Evolutionary conservation across 805 yeast genomes (phyloP).

Genomic region (Zygoascus flipseniorum): DNA sequence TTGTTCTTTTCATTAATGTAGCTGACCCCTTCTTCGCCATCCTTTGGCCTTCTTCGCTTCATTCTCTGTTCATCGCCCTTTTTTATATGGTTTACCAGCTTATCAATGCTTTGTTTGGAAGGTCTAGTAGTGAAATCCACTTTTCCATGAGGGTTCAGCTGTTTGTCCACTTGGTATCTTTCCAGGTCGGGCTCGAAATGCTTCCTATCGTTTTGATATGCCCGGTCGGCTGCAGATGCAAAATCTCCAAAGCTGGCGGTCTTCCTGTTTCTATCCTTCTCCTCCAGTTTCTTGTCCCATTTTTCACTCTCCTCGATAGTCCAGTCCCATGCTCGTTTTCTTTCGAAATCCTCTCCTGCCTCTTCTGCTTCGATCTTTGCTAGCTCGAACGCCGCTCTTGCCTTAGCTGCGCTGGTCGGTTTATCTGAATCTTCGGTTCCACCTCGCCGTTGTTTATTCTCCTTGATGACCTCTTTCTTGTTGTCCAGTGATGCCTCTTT

Average conservation of each 20-base stretch:
- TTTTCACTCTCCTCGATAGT: conserved; percentile 56
- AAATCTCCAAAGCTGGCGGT: conserved; percentile 34
- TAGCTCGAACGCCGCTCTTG: conserved; percentile 33
- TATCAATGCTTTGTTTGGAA: conserved; percentile 26
- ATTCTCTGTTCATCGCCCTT: conserved; percentile 32
- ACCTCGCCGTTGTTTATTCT: conserved; percentile 16
- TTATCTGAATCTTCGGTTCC: conserved; percentile 18
- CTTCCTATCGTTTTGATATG: conserved; percentile 48
- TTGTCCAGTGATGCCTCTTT: conserved; percentile 25
- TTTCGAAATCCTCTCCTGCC: conserved; percentile 34
- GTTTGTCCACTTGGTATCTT: conserved; percentile 33
- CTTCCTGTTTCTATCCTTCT: conserved; percentile 17
- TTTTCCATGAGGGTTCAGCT: conserved; percentile 16
- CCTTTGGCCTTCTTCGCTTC: conserved; percentile 25
- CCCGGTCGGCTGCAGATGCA: conserved; percentile 47
- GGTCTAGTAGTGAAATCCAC: conserved; percentile 28
- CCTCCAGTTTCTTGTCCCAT: conserved; percentile 43
- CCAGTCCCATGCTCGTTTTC: conserved; percentile 43
- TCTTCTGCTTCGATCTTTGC: conserved; percentile 31
- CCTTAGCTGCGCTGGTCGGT: conserved; percentile 19
- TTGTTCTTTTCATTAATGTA: conserved; percentile 61
- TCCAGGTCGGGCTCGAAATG: conserved; percentile 34
- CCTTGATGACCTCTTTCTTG: conserved; percentile 26
- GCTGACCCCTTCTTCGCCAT: conserved; percentile 31
- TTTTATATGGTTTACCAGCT: conserved; percentile 24